Conservation (phyloP, 202 grass and related monocot species). For the Schoenoplectus triqueter region DNA sequence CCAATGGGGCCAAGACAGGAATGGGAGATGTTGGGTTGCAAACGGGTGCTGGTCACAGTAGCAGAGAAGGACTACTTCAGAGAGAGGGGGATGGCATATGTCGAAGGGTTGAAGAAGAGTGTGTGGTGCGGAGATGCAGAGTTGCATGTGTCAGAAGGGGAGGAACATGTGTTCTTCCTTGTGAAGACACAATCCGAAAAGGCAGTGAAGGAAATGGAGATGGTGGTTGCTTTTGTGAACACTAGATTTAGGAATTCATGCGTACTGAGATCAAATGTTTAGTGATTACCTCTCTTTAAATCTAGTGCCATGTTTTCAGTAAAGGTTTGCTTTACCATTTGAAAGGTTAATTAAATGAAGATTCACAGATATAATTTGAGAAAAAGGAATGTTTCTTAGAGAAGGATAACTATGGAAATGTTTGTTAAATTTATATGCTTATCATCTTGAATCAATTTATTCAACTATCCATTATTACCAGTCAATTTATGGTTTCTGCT, state of each 20-base stretch:
- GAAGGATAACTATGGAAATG: neutral
- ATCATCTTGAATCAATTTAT: neutral
- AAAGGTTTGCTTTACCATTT: neutral
- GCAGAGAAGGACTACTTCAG: conserved; percentile 47
- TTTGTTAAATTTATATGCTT: neutral
- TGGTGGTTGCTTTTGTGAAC: neutral
- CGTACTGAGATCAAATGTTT: neutral
- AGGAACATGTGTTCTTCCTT: conserved; percentile 58
- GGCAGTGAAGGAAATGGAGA: conserved; percentile 43
- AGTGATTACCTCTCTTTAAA: neutral
- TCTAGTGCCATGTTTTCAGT: neutral
- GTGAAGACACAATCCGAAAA: conserved; percentile 45
- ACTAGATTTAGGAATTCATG: neutral
- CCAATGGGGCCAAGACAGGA: conserved; percentile 35
- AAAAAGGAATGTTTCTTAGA: neutral
- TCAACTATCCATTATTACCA: no score
- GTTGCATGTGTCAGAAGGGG: conserved; percentile 53
- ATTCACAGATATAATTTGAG: conserved; percentile 2
- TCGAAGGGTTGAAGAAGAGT: conserved; percentile 44
- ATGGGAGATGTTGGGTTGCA: conserved; percentile 46
- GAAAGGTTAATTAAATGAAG: neutral
- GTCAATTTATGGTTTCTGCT: neutral
- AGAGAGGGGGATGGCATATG: conserved; percentile 56
- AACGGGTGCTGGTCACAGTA: conserved; percentile 54
- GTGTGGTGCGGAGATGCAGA: conserved; percentile 41